A percentile compares a stretch with the other conserved stretches of the same genome.
Evolutionary conservation across 2,329 filamentous ascomycete genomes (phyloP).

Genomic region (Tolypocladium paradoxum): DNA sequence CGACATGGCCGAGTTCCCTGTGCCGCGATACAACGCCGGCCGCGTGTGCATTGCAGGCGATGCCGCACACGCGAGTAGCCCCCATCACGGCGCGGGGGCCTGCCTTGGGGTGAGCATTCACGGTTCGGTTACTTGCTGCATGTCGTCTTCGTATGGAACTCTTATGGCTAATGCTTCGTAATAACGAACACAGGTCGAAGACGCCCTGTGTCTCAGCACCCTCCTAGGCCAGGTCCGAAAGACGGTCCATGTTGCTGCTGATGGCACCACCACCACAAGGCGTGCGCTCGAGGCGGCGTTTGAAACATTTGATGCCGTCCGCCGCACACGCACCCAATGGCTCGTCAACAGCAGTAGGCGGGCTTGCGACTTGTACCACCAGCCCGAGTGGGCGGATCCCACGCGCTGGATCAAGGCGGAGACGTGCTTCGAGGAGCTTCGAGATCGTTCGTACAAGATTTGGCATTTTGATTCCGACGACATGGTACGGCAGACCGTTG

Average conservation of each 20-base stretch:
- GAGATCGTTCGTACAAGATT: neutral
- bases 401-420: neutral
- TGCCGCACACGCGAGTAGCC: conserved; percentile 51
- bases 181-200: conserved; percentile 29
- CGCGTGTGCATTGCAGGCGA: conserved; percentile 45
- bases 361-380: conserved; percentile 1
- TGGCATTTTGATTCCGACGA: neutral
- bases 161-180: too few relatives aligned
- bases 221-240: neutral
- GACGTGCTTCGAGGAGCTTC: neutral
- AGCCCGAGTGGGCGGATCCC: neutral
- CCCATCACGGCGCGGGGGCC: conserved; percentile 47
- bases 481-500: neutral
- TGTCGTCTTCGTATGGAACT: too few relatives aligned
- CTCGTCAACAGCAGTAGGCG: conserved; percentile 39
- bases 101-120: conserved; percentile 32
- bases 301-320: conserved; percentile 35
- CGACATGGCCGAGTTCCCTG: conserved; percentile 30
- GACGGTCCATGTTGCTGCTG: neutral
- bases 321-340: conserved; percentile 37
- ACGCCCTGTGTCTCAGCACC: conserved; percentile 21
- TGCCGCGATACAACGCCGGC: conserved; percentile 29
- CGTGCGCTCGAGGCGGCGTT: neutral
- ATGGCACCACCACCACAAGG: neutral
- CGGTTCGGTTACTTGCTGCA: too few relatives aligned